Evolutionary conservation across 345 rosid genomes (phyloP), one percentile per base, ranked within the genome.

Genomic region (Cardamine chenopodiifolia): DNA sequence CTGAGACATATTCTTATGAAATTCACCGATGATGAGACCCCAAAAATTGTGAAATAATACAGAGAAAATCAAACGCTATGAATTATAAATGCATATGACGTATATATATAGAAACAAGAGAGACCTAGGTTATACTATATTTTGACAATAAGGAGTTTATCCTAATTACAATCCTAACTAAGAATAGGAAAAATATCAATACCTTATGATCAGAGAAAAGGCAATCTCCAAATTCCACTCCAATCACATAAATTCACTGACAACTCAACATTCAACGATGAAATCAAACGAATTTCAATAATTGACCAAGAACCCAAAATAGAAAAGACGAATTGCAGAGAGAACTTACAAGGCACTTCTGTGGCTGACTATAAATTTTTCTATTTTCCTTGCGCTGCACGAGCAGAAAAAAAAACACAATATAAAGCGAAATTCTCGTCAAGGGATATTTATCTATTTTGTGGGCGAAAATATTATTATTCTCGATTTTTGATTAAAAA

Each of bases 1-100:
- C 61, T 50, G 69, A 72, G 62, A 72, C 54, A 62, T 52, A 28
- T 35, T 35, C 68, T 71, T 39, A 26, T 20, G 31, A 35, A 60
- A n/a, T 14, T 5, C 9, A 25, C 34, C 4, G 62, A 56, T n/a
- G 23, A 28, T 56, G 61, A 62, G 49, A 20, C 65, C 57, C 12
- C 45, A 1, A 12, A 22, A 48, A 19, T 7, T 48, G 44, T 48
- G 44, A 23, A 53, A 52, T 15, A 20, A 70, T 32, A 14, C 35
- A 45, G 23, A 4, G 2, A 58, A 52, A 58, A 45, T n/a, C 28
- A 23, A 34, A 59, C 31, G 35, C 19, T 70, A 34, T 45, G 44
- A 11, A 47, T 22, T 70, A n/a, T 45, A n/a, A 29, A 40, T 55
- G 15, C 39, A 25, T 25, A 15, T n/a, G 25, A 68, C 25, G 5